These are phyloP conservation scores for Rhinocladiella similis DNA, from an alignment of 2,329 filamentous ascomycete species.

Conservation along the genomic window DNA sequence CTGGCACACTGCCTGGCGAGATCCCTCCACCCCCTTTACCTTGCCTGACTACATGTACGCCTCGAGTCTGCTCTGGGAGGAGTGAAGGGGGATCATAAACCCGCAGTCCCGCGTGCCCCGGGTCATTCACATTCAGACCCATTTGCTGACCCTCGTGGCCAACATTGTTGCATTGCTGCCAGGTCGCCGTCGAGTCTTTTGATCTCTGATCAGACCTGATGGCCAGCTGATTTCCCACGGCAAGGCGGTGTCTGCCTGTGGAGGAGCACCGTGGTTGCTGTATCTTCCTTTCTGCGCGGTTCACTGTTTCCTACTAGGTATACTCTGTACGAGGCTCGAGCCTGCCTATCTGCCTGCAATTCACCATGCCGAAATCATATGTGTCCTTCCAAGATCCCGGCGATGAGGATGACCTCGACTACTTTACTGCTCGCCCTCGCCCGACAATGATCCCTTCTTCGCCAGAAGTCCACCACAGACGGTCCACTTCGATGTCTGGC, in stretches of 20 bases:
- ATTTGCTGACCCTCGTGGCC: too few species aligned
- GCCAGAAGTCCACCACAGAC: conserved; percentile 8
- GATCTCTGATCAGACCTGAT: conserved; percentile 3
- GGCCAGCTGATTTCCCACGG: conserved; percentile 16
- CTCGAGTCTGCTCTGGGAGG: too few species aligned
- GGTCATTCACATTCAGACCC: too few species aligned
- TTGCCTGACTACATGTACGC: too few species aligned
- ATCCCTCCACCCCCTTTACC: too few species aligned
- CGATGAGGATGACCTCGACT: conserved; percentile 14
- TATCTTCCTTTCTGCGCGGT: not conserved
- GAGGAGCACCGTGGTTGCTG: conserved; percentile 9
- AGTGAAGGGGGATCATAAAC: too few species aligned
- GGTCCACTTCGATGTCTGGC: conserved; percentile 10
- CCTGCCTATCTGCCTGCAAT: not conserved
- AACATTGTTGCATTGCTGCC: too few species aligned
- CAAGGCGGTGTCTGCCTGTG: conserved; percentile 20
- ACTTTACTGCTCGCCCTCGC: conserved; percentile 3
- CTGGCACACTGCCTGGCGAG: too few species aligned
- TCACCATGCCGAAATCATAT: conserved; percentile 24
- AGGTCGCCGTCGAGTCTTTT: too few species aligned
- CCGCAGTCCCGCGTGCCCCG: too few species aligned
- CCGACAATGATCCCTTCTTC: conserved; percentile 10
- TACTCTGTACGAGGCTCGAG: not conserved
- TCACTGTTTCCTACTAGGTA: not conserved
- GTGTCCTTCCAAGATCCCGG: conserved; percentile 21